Conservation (phyloP, 495 filamentous ascomycete species). For the Aspergillus carlsbadensis region DNA sequence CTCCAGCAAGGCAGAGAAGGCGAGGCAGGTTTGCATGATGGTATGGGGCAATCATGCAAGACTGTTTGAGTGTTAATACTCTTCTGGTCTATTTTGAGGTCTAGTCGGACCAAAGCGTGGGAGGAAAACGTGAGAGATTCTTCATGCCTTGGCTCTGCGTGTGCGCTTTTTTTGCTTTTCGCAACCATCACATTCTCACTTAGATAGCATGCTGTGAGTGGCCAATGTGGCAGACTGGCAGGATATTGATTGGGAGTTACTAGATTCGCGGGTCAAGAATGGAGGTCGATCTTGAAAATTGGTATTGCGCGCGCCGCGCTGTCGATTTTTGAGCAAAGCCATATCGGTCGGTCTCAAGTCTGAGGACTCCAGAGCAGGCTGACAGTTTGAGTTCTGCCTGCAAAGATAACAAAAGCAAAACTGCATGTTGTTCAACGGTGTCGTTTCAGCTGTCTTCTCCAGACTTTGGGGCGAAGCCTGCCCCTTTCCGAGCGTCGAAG, state of each 20-base stretch:
- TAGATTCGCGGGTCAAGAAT: not conserved
- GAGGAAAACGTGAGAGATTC: too few species aligned
- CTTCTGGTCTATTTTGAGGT: too few species aligned
- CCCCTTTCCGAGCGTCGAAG: conserved; percentile 2
- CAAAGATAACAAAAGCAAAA: conserved; percentile 3
- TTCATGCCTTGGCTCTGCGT: too few species aligned
- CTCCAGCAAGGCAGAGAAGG: too few species aligned
- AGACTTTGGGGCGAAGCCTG: not conserved
- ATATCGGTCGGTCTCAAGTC: not conserved
- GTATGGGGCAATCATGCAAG: too few species aligned
- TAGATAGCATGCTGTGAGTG: too few species aligned
- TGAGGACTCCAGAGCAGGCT: not conserved
- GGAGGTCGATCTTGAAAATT: not conserved
- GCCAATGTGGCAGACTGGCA: too few species aligned
- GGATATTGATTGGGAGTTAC: not conserved
- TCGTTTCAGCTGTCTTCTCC: conserved; percentile 5
- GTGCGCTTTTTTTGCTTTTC: not conserved
- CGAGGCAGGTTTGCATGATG: too few species aligned
- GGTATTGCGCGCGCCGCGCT: not conserved
- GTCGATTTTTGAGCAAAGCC: not conserved
- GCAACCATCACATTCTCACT: not conserved
- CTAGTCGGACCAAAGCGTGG: too few species aligned
- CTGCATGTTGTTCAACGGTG: not conserved
- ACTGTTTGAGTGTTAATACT: too few species aligned
- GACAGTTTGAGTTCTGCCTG: not conserved